These are phyloP conservation scores for Camellia sinensis DNA, from an alignment of 148 eudicot genomes.

Conservation along the genomic window DNA sequence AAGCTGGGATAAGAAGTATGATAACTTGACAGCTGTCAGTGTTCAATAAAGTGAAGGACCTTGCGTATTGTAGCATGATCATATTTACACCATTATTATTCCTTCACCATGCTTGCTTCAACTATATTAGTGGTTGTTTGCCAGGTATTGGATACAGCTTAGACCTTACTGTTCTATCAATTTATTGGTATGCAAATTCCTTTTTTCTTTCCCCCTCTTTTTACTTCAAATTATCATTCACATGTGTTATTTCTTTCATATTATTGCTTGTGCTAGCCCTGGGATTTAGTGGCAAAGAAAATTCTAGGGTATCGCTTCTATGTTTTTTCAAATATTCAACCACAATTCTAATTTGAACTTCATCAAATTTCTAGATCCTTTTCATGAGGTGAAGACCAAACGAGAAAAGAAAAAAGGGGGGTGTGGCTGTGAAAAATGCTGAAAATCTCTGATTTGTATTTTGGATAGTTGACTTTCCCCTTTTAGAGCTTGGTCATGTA, in stretches of 20 bases:
- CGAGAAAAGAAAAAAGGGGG: constrained; percentile 98
- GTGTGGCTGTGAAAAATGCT: constrained; percentile 28
- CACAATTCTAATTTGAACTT: constrained; percentile 33
- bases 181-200: neutral
- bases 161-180: neutral
- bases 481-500: neutral
- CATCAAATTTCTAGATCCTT: constrained; percentile 60
- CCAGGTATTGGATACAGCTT: neutral
- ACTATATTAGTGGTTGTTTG: neutral
- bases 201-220: neutral
- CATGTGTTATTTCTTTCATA: neutral
- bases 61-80: neutral
- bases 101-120: neutral
- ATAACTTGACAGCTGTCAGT: neutral
- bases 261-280: neutral
- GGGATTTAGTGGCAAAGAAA: neutral
- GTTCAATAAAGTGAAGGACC: neutral
- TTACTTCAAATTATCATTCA: neutral
- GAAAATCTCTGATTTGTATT: neutral
- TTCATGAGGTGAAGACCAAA: constrained; percentile 98
- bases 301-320: neutral
- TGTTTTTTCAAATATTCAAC: neutral
- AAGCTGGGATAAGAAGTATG: neutral
- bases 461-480: neutral
- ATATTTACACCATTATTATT: neutral